Evolutionary conservation across 129 eudicot genomes (phyloP).

Genomic region (Deinandra increscens): DNA sequence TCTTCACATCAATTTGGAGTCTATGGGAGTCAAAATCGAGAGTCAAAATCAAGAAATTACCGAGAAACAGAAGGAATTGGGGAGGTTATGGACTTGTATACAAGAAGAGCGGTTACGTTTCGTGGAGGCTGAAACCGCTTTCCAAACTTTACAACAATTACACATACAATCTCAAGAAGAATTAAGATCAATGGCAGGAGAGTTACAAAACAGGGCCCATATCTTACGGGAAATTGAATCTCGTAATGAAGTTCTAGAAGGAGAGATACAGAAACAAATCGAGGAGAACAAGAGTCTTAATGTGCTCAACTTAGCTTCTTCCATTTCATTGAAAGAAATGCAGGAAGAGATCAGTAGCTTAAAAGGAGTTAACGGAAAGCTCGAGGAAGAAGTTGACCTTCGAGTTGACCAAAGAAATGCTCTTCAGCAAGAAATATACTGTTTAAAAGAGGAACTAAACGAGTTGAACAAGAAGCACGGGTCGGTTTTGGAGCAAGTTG

Average conservation of each 20-base stretch:
- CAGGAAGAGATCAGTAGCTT: slow-evolving; percentile 56
- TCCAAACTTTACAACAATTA: slow-evolving; percentile 67
- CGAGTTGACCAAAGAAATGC: slow-evolving; percentile 81
- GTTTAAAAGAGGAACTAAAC: slow-evolving; percentile 76
- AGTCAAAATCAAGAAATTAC: slow-evolving; percentile 67
- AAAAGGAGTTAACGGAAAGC: slow-evolving; percentile 60
- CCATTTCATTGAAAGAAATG: slow-evolving; percentile 52
- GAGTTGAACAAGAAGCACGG: slow-evolving; percentile 51
- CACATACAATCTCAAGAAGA: slow-evolving; percentile 89
- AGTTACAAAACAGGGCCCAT: slow-evolving; percentile 60
- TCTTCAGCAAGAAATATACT: slow-evolving; percentile 92
- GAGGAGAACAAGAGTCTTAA: slow-evolving; percentile 67
- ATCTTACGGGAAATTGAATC: slow-evolving; percentile 48
- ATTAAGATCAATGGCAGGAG: slow-evolving; percentile 58
- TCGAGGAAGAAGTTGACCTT: slow-evolving; percentile 73
- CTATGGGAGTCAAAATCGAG: slow-evolving; percentile 52
- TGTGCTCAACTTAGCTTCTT: slow-evolving; percentile 55
- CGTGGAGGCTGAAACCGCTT: slow-evolving; percentile 89
- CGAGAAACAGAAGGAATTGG: slow-evolving; percentile 86
- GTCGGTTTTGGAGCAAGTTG: slow-evolving; percentile 57
- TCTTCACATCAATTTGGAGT: slow-evolving; percentile 64
- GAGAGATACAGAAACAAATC: slow-evolving; percentile 55
- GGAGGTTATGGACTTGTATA: slow-evolving; percentile 78
- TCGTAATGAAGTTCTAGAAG: slow-evolving; percentile 49
- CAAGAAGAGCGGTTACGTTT: slow-evolving; percentile 93